Evolutionary conservation across 345 rosid species (phyloP), one percentile per base, ranked within the genome.

Genomic region (Citrus inodora): DNA sequence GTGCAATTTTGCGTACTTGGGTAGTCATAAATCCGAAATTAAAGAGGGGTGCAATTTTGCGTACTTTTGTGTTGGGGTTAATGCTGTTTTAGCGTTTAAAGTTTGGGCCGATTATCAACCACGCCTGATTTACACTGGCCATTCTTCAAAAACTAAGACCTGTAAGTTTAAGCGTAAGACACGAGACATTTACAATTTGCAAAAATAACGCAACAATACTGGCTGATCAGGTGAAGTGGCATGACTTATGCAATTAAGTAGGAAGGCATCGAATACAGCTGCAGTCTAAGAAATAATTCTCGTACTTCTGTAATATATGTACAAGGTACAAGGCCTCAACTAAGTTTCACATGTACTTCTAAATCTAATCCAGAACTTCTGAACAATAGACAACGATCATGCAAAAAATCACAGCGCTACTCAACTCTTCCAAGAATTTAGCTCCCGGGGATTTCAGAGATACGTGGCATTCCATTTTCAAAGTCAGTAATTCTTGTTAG

Each of bases 271-370:
- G 59, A 66, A 32, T 66, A 71, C 48, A 56, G 73, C 76, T 70
- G 30, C 58, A 73, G 70, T 17, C 79, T 77, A 77, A 66, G 77
- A 48, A 80, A 63, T 81, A 80, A 25, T 35, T 71, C 71, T 72
- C 65, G 58, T 76, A 73, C 69, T 74, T 75, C 62, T 80, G 27
- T 72, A 46, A 61, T 65, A 27, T 76, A 80, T 83, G 83, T 83
- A 86, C 86, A 83, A 32, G 9, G 53, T 83, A 86, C 86, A 83
- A 38, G 9, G 53, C 82, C 67, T 74, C 65, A 48, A 71, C 73
- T 32, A 24, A 62, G 64, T 67, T 64, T 67, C 28, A 74, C 67
- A 40, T 35, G 33, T 58, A 59, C 73, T 61, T 70, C 77, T 65
- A 65, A 33, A 68, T 79, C 72, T 59, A 55, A 64, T 63, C 4